These are phyloP conservation scores for Candida sanyaensis DNA, from an alignment of 1,139 yeast genomes.

Conservation along the genomic window DNA sequence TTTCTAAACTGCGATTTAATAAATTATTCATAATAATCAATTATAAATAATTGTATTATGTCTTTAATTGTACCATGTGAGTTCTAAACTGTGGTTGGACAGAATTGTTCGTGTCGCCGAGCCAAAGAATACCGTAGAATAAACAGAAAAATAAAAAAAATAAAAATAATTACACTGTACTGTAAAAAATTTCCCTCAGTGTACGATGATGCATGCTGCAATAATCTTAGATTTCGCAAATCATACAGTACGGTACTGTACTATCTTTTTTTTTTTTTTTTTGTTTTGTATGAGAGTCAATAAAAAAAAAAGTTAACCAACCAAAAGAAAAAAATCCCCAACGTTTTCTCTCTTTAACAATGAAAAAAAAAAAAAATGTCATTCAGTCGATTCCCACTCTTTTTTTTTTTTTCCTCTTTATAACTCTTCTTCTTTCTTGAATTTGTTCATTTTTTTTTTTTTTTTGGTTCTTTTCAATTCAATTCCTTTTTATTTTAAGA, in stretches of 20 bases:
- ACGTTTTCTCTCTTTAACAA: not conserved
- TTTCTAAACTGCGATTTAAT: too few relatives aligned
- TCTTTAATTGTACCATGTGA: too few relatives aligned
- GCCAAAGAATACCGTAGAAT: not conserved
- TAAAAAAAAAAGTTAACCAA: constrained; percentile 1
- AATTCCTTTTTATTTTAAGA: not conserved
- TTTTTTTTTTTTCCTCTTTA: constrained; percentile 8
- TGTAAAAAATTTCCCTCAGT: not conserved
- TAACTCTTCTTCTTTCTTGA: not conserved
- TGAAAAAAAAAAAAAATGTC: constrained; percentile 1
- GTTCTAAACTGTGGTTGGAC: not conserved
- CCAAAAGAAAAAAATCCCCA: not conserved
- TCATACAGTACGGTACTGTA: too few relatives aligned
- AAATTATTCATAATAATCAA: too few relatives aligned
- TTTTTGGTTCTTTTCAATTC: not conserved
- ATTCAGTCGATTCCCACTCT: constrained; percentile 6
- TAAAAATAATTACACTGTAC: not conserved
- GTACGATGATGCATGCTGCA: not conserved
- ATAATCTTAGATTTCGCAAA: too few relatives aligned
- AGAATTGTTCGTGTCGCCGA: not conserved
- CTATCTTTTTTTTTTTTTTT: too few relatives aligned
- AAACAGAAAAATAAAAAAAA: too few relatives aligned
- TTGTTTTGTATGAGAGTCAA: too few relatives aligned
- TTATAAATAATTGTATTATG: too few relatives aligned
- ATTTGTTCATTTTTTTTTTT: not conserved